Evolutionary conservation across 768 basidiomycete species (phyloP), one percentile per base, ranked within the genome.

Genomic region (Cystofilobasidium bisporidii): DNA sequence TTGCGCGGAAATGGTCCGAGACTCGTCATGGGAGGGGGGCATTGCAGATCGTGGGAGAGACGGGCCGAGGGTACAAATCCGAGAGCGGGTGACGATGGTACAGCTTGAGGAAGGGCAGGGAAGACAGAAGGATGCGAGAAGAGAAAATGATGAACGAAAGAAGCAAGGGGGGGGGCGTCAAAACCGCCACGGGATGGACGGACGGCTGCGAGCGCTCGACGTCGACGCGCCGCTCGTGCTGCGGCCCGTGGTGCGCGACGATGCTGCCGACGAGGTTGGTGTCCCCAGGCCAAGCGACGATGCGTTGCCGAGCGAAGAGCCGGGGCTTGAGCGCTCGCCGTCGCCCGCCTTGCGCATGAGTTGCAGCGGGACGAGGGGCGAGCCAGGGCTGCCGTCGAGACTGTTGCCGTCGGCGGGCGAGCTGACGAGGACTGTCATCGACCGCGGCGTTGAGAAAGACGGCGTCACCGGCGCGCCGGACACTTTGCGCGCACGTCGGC

Each of bases 271-370:
- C 26, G 30, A 30, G 2, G 24, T 28, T 32, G 12, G 28, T 3
- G 20, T 10, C 22, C 28, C 40, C 30, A 61, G 33, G 14, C 40
- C 58, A n/a, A 59, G 33, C 1, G 20, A 6, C 22, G 22, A 22
- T 24, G 47, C 47, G n/a, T 2, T 11, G 47, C 20, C 8, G 47
- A 24, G n/a, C 47, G 47, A n/a, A n/a, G n/a, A 48, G 47, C 22
- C n/a, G 6, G 47, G 47, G 47, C n/a, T 48, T n/a, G 47, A 48
- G 24, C 32, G 26, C 26, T 53, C 63, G 15, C 40, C 24, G 14
- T 30, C 36, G 10, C 30, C 63, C 9, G 63, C 63, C 63, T 57
- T 64, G 38, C 63, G 53, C 63, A 64, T 64, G 53, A 64, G 38
- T 17, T 64, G 50, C 2, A 64, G 63, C n/a, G 63, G 63, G 26